These are phyloP conservation scores for Calocybe gangraenosa DNA, from an alignment of 768 basidiomycete genomes.

Conservation along the genomic window DNA sequence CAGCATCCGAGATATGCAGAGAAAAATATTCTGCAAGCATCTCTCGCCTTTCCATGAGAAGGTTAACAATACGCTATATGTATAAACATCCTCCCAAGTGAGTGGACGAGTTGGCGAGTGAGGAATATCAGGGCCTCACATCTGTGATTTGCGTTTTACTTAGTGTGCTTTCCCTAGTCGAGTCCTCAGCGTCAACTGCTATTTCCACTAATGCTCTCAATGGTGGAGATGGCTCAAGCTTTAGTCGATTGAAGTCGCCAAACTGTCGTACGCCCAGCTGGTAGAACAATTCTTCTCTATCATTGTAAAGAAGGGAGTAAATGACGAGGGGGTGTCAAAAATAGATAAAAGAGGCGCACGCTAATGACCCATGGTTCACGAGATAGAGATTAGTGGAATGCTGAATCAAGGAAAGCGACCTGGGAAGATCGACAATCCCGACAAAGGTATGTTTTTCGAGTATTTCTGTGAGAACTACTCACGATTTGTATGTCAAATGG, in stretches of 20 bases:
- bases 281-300: slow-evolving; percentile 91
- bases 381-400: slow-evolving; percentile 86
- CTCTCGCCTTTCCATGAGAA: slow-evolving; percentile 55
- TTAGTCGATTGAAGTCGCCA: slow-evolving; percentile 70
- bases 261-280: slow-evolving; percentile 92
- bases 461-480: slow-evolving; percentile 77
- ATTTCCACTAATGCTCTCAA: slow-evolving; percentile 69
- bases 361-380: slow-evolving; percentile 78
- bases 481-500: background rate
- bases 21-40: slow-evolving; percentile 96
- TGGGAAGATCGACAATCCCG: slow-evolving; percentile 76
- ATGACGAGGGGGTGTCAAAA: background rate
- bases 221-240: slow-evolving; percentile 78
- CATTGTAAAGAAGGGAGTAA: slow-evolving; percentile 1
- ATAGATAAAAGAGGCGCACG: slow-evolving; percentile 46
- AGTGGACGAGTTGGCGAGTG: background rate
- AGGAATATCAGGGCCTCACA: slow-evolving; percentile 38
- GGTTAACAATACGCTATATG: slow-evolving; percentile 58
- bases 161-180: slow-evolving; percentile 51
- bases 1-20: slow-evolving; percentile 61
- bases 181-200: slow-evolving; percentile 68
- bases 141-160: slow-evolving; percentile 64
- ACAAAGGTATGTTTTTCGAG: slow-evolving; percentile 87
- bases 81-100: background rate
- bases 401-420: slow-evolving; percentile 80